Evolutionary conservation across 106 monocot genomes (phyloP).

Genomic region (Allium sativum): DNA sequence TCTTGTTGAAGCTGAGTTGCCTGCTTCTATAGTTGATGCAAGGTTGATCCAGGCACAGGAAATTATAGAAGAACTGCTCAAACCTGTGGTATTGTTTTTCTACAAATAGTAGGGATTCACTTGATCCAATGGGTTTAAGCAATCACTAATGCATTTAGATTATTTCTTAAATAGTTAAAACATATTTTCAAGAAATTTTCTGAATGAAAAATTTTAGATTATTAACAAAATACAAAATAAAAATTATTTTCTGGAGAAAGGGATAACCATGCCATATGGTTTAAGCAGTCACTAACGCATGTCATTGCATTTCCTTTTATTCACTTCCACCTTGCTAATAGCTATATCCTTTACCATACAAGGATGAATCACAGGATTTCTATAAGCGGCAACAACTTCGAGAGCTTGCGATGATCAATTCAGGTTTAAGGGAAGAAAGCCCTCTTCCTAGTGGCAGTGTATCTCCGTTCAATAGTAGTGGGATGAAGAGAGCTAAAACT

Average conservation of each 20-base stretch:
- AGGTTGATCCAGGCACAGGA: conserved; percentile 55
- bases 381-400: conserved; percentile 87
- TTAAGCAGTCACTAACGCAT: not conserved
- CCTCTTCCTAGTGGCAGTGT: conserved; percentile 55
- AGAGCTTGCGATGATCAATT: conserved; percentile 86
- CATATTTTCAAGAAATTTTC: not conserved
- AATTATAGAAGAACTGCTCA: conserved; percentile 60
- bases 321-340: not conserved
- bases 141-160: no score
- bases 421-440: conserved; percentile 69
- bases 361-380: conserved; percentile 88
- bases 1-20: conserved; percentile 61
- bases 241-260: not conserved
- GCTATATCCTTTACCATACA: conserved; percentile 6
- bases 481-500: conserved; percentile 88
- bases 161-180: not conserved
- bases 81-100: conserved; percentile 53
- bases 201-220: not conserved
- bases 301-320: not conserved
- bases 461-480: conserved; percentile 65
- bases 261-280: not conserved
- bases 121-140: not conserved
- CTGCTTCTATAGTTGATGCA: conserved; percentile 47
- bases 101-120: not conserved
- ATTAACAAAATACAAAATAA: not conserved